Evolutionary conservation across 768 basidiomycete genomes (phyloP).

Genomic region (Podaxis sp.): DNA sequence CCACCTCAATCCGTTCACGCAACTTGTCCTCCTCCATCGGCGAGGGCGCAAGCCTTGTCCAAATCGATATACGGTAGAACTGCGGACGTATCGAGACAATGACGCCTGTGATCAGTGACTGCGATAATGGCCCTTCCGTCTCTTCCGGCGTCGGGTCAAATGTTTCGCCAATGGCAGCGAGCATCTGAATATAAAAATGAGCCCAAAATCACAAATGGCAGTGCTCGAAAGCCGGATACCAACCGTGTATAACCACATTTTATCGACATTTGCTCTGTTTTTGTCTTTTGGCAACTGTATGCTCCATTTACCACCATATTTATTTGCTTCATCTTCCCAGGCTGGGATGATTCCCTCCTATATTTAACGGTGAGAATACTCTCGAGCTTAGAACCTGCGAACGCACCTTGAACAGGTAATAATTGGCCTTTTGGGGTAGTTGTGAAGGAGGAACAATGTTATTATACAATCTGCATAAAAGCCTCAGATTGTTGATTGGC

Average conservation of each 20-base stretch:
- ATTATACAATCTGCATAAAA: constrained; percentile 73
- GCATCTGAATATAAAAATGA: constrained; percentile 65
- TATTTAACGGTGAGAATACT: background rate
- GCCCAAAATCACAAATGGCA: constrained; percentile 6
- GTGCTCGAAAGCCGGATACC: constrained; percentile 15
- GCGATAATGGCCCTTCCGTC: constrained; percentile 41
- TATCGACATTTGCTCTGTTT: constrained; percentile 80
- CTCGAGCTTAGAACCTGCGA: too few species aligned
- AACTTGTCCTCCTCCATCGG: constrained; percentile 51
- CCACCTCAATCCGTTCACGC: constrained; percentile 77
- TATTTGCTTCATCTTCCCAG: constrained; percentile 97
- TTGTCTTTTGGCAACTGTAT: constrained; percentile 97
- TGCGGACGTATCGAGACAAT: constrained; percentile 93
- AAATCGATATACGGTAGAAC: constrained; percentile 97
- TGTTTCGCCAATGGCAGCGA: constrained; percentile 98
- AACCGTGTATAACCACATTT: constrained; percentile 99
- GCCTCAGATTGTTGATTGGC: constrained; percentile 22
- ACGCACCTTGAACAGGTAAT: constrained; percentile 95
- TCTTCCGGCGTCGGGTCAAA: constrained; percentile 83
- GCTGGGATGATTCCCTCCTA: constrained; percentile 96
- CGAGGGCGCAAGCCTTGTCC: constrained; percentile 85
- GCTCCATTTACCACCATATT: constrained; percentile 97
- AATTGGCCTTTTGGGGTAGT: constrained; percentile 95
- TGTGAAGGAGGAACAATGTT: constrained; percentile 96
- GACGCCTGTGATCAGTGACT: constrained; percentile 84